Evolutionary conservation across 352 stramenopile species (phyloP).

Genomic region (Globisporangium middletonii): DNA sequence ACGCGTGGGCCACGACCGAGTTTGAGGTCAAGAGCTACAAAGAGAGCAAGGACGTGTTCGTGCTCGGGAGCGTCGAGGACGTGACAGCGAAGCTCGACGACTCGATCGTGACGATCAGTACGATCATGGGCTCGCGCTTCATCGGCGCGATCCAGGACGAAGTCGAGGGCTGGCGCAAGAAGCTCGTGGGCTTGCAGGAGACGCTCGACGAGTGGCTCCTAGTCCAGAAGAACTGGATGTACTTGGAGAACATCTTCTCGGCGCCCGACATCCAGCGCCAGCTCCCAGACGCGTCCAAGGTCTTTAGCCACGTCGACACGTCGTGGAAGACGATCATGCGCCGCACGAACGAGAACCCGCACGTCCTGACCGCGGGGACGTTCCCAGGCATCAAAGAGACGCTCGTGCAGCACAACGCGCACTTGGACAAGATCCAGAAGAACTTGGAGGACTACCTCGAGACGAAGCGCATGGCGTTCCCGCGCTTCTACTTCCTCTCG

Average conservation of each 20-base stretch:
- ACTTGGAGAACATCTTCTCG: constrained; percentile 84
- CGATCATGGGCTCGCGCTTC: constrained; percentile 89
- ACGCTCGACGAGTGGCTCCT: constrained; percentile 86
- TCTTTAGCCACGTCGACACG: constrained; percentile 88
- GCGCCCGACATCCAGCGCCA: constrained; percentile 90
- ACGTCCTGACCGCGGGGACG: constrained; percentile 78
- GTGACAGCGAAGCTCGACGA: constrained; percentile 89
- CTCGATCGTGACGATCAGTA: constrained; percentile 91
- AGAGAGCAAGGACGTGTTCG: constrained; percentile 91
- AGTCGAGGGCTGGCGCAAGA: constrained; percentile 85
- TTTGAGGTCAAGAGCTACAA: constrained; percentile 93
- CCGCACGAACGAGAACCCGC: constrained; percentile 77
- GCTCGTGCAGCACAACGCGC: constrained; percentile 75
- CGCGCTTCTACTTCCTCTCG: constrained; percentile 94
- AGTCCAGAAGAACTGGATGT: constrained; percentile 89
- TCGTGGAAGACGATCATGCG: constrained; percentile 92
- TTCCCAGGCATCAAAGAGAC: constrained; percentile 81
- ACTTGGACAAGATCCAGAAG: constrained; percentile 90
- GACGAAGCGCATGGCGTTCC: constrained; percentile 91
- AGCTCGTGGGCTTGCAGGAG: constrained; percentile 78
- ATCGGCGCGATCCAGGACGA: constrained; percentile 88
- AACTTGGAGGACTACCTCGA: constrained; percentile 91
- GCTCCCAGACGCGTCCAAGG: constrained; percentile 85
- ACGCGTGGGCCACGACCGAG: constrained; percentile 85
- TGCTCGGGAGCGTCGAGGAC: constrained; percentile 90